Conservation (phyloP, 1,139 yeast species). For the Schizosaccharomyces versatilis region DNA sequence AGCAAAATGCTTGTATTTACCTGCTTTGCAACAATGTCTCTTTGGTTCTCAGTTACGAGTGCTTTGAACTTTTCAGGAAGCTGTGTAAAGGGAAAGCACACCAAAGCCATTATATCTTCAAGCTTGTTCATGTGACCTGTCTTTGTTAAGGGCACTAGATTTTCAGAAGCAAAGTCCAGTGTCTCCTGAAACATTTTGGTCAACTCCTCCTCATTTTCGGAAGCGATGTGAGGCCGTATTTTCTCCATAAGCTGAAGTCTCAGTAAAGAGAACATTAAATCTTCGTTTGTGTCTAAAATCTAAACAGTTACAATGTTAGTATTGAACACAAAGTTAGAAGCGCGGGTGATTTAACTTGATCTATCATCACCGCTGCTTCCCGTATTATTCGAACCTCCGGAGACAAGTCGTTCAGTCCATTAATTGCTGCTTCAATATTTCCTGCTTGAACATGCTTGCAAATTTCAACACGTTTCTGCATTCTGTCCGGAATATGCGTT, state of each 20-base stretch:
- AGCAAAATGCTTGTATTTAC: constrained; percentile 21
- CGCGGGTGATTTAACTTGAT: not conserved
- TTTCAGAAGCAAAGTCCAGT: constrained; percentile 21
- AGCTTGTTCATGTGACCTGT: constrained; percentile 18
- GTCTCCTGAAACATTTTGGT: constrained; percentile 12
- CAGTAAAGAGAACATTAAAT: constrained; percentile 20
- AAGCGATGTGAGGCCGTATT: constrained; percentile 17
- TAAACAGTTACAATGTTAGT: constrained; percentile 1
- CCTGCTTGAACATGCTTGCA: constrained; percentile 20
- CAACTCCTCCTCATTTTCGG: constrained; percentile 8
- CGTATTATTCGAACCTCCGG: constrained; percentile 17
- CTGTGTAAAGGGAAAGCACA: constrained; percentile 21
- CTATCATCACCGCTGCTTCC: not conserved
- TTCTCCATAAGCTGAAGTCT: constrained; percentile 23
- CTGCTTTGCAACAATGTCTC: constrained; percentile 19
- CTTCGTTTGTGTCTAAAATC: constrained; percentile 19
- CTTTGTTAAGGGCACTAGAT: constrained; percentile 21
- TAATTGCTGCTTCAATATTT: constrained; percentile 20
- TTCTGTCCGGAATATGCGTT: constrained; percentile 15
- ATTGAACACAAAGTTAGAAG: not conserved
- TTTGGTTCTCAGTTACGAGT: constrained; percentile 18
- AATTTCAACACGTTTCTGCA: constrained; percentile 19
- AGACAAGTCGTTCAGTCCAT: constrained; percentile 21
- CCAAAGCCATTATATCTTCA: constrained; percentile 23
- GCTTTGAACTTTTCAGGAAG: constrained; percentile 16